Conservation (phyloP, 2,329 filamentous ascomycete species). For the Fusarium transvaalense region DNA sequence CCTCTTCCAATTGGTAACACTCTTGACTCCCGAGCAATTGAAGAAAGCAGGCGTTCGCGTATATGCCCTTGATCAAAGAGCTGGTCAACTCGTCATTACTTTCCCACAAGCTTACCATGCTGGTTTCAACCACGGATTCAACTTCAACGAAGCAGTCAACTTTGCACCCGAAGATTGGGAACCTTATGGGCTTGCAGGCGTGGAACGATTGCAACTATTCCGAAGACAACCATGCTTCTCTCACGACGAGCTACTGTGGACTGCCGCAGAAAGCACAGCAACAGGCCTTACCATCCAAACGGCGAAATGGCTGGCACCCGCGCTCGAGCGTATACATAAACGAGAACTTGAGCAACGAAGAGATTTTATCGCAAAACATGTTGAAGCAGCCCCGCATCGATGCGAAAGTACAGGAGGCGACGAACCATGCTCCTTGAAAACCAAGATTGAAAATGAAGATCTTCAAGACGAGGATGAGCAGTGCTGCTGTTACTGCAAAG, state of each 20-base stretch:
- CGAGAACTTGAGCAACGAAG: constrained; percentile 78
- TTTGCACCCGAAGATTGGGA: constrained; percentile 98
- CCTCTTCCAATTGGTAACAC: constrained; percentile 95
- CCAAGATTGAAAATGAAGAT: constrained; percentile 77
- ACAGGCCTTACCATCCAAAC: constrained; percentile 80
- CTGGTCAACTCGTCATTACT: constrained; percentile 95
- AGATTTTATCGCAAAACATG: constrained; percentile 75
- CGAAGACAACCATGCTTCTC: constrained; percentile 95
- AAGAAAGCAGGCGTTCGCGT: constrained; percentile 93
- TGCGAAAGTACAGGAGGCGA: constrained; percentile 62
- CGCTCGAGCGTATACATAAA: constrained; percentile 80
- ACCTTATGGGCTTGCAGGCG: constrained; percentile 86
- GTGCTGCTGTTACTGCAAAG: constrained; percentile 93
- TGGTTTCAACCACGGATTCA: constrained; percentile 98
- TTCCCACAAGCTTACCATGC: constrained; percentile 98
- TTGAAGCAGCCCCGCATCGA: constrained; percentile 64
- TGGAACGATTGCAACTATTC: constrained; percentile 87
- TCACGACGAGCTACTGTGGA: constrained; percentile 93
- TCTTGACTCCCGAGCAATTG: constrained; percentile 92
- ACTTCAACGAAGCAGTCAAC: constrained; percentile 98
- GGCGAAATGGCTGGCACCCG: constrained; percentile 93
- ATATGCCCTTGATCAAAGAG: constrained; percentile 94
- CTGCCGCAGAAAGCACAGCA: constrained; percentile 83
- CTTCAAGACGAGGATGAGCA: constrained; percentile 93
- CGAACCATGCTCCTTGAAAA: constrained; percentile 69